Evolutionary conservation across 352 stramenopile species (phyloP), one percentile per base, ranked within the genome.

Genomic region (Pythium chondricola): DNA sequence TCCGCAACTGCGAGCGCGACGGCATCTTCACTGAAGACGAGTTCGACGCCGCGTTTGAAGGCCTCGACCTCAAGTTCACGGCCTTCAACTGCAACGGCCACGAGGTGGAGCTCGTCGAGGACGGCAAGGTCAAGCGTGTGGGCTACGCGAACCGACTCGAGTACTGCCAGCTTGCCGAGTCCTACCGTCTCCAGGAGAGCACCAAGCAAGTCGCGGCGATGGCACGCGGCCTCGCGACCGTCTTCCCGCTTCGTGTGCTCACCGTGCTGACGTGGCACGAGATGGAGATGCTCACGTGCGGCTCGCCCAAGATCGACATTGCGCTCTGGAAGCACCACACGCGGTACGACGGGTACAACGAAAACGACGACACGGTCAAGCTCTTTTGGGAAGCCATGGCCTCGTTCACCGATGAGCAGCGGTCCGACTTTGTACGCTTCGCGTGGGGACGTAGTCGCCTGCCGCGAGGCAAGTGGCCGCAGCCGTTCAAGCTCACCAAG

Each of bases 371-470:
- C 21, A 84, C 84, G 0, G 83, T 97, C 20, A 42, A 69, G 61
- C 62, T 95, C 13, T 97, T 97, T 59, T 97, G 89, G 91, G 72
- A 92, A 20, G 77, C 83, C 11, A 81, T 97, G 56, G 68, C 51
- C 6, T 78, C 83, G 31, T 97, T 97, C 56, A 74, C 67, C 3
- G 81, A 97, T 50, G 80, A 93, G 37, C 86, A 97, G 56, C 75
- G 85, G 6, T 82, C 83, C 14, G 76, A 93, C 45, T 97, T 97
- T 54, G 76, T 97, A 26, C 85, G 93, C 13, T 98, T 98, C 52
- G 88, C 88, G 21, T 98, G 94, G 94, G 94, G 93, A 1, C 74
- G 94, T 13, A 95, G 77, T 62, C 83, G 92, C 11, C 63, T 98
- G 11, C 94, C 93, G 22, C 81, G 83, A 17, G 81, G 81, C 14